Conservation (phyloP, 2,329 filamentous ascomycete species). For the Aspergillus fructus region DNA sequence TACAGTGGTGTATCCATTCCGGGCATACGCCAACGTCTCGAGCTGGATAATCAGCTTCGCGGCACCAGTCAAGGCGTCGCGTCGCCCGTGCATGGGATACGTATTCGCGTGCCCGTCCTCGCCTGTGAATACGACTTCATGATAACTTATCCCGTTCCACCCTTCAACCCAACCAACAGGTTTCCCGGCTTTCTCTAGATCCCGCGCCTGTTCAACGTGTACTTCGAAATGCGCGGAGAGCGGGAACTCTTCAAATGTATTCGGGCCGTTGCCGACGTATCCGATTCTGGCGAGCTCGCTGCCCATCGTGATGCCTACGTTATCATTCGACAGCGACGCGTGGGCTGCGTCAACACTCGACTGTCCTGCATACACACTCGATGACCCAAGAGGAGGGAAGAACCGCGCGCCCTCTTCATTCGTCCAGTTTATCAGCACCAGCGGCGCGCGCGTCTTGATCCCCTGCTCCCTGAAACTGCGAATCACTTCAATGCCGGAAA, state of each 20-base stretch:
- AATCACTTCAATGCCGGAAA: not conserved
- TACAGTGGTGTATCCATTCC: not conserved
- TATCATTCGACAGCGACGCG: not conserved
- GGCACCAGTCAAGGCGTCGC: not conserved
- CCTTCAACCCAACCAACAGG: not conserved
- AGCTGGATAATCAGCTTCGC: not conserved
- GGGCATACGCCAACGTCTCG: not conserved
- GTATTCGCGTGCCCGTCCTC: not conserved
- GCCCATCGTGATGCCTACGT: not conserved
- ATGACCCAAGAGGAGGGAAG: not conserved
- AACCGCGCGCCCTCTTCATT: not conserved
- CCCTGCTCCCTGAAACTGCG: not conserved
- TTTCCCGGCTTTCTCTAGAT: not conserved
- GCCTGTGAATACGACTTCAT: not conserved
- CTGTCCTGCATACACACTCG: not conserved
- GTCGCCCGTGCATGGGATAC: not conserved
- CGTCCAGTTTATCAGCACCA: not conserved
- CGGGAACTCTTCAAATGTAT: not conserved
- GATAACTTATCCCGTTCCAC: not conserved
- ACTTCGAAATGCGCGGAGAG: not conserved
- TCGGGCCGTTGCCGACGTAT: not conserved
- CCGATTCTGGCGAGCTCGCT: not conserved
- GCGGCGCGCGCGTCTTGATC: not conserved
- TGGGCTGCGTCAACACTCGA: not conserved
- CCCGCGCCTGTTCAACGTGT: not conserved